Evolutionary conservation across 768 basidiomycete species (phyloP).

Genomic region (Peribolospora kevripleyi): DNA sequence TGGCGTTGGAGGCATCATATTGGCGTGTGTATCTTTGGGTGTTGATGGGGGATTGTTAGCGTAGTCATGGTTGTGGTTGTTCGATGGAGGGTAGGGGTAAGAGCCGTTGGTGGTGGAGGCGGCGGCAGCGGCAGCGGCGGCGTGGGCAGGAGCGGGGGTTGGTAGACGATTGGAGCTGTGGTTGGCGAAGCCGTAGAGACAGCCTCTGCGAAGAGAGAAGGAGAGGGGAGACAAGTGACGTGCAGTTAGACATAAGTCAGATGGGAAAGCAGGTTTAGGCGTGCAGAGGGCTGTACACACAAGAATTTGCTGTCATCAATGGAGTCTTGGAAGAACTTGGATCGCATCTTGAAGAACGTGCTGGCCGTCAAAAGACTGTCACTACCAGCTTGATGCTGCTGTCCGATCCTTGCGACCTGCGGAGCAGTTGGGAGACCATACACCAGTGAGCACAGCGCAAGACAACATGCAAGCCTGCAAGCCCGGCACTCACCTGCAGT

Average conservation of each 20-base stretch:
- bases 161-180: neutral
- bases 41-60: too few relatives aligned
- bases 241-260: neutral
- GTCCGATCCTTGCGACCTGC: constrained; percentile 67
- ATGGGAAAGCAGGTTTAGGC: neutral
- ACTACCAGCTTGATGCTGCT: constrained; percentile 89
- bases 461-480: neutral
- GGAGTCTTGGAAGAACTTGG: constrained; percentile 70
- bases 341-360: constrained; percentile 89
- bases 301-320: constrained; percentile 35
- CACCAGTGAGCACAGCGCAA: neutral
- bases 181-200: neutral
- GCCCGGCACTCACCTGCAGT: constrained; percentile 44
- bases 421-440: neutral
- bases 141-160: neutral
- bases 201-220: neutral
- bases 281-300: neutral
- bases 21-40: too few relatives aligned
- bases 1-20: too few relatives aligned
- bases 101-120: too few relatives aligned
- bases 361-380: constrained; percentile 80
- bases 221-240: neutral
- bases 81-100: too few relatives aligned
- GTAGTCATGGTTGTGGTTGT: too few relatives aligned
- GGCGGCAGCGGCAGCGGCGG: neutral